These are phyloP conservation scores for Phylloporus rhodoxanthus DNA, from an alignment of 768 basidiomycete genomes.

Conservation along the genomic window DNA sequence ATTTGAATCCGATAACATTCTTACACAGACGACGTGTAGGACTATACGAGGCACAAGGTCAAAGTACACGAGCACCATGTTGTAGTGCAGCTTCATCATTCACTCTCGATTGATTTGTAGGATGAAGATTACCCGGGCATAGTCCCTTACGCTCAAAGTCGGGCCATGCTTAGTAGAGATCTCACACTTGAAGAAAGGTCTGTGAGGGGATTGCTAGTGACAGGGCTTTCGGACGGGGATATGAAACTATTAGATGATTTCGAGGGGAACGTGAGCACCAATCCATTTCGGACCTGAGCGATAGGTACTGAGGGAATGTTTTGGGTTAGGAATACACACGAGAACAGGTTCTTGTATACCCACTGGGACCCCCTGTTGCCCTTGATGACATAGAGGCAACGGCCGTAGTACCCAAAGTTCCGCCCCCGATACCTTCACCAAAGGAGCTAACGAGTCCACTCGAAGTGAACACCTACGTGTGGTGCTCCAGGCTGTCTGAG, in stretches of 20 bases:
- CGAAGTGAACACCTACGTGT: slow-evolving; percentile 72
- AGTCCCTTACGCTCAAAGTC: slow-evolving; percentile 50
- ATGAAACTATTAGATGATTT: slow-evolving; percentile 70
- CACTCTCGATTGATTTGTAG: slow-evolving; percentile 30
- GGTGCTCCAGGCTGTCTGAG: slow-evolving; percentile 35
- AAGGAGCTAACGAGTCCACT: slow-evolving; percentile 34
- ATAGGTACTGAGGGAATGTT: not conserved
- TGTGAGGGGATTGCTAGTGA: slow-evolving; percentile 76
- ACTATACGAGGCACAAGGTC: slow-evolving; percentile 77
- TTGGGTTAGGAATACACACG: slow-evolving; percentile 65
- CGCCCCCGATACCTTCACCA: slow-evolving; percentile 37
- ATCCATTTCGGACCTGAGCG: not conserved
- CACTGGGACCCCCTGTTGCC: slow-evolving; percentile 41
- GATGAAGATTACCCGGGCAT: slow-evolving; percentile 80
- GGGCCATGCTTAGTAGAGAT: slow-evolving; percentile 41
- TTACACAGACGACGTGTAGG: slow-evolving; percentile 34
- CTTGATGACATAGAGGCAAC: slow-evolving; percentile 21
- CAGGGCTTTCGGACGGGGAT: slow-evolving; percentile 61
- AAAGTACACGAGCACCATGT: slow-evolving; percentile 36
- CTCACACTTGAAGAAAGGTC: slow-evolving; percentile 56
- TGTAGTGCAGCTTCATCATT: not conserved
- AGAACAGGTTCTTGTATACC: slow-evolving; percentile 46
- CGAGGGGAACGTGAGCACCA: slow-evolving; percentile 63
- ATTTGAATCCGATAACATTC: not conserved
- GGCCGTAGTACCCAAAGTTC: slow-evolving; percentile 35